A percentile compares a stretch with the other conserved stretches of the same genome.
Evolutionary conservation across 192 early-diverging fungal genomes (phyloP).

Genomic region (Coemansia sp.): DNA sequence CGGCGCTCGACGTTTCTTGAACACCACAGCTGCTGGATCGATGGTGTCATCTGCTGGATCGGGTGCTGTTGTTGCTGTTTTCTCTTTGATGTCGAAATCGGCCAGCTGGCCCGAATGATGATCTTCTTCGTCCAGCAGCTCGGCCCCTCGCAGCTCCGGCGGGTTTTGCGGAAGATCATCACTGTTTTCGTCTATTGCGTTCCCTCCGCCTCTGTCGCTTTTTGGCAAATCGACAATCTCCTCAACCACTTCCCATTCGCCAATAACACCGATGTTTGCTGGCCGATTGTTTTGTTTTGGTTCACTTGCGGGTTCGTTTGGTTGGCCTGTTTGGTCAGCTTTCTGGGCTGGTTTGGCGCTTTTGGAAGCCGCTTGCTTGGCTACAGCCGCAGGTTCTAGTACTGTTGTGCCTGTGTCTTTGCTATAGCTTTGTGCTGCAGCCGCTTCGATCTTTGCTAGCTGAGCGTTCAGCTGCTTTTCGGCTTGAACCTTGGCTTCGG

Average conservation of each 20-base stretch:
- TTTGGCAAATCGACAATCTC: slow-evolving; percentile 11
- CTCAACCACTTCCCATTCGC: slow-evolving; percentile 47
- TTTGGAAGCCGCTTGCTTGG: background rate
- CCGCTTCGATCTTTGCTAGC: slow-evolving; percentile 68
- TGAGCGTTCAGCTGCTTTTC: slow-evolving; percentile 61
- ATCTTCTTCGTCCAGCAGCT: slow-evolving; percentile 36
- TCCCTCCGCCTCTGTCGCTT: background rate
- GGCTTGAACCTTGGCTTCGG: slow-evolving; percentile 55
- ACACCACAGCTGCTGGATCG: slow-evolving; percentile 11
- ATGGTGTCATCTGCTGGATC: background rate
- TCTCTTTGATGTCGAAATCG: slow-evolving; percentile 43
- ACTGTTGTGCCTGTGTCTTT: slow-evolving; percentile 16
- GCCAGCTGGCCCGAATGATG: background rate
- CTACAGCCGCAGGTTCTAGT: background rate
- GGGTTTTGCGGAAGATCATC: background rate
- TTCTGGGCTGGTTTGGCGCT: background rate
- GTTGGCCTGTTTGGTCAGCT: no score
- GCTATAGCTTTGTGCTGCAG: slow-evolving; percentile 27
- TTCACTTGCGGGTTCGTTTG: background rate
- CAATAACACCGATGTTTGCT: slow-evolving; percentile 27
- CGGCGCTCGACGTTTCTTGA: slow-evolving; percentile 43
- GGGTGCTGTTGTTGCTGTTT: slow-evolving; percentile 9
- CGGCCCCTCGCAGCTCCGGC: slow-evolving; percentile 21
- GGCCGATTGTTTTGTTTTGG: slow-evolving; percentile 10
- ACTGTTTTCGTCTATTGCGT: background rate